Base-by-base conservation (phyloP, 331 rosid genomes). In the Quercus lobata region DNA sequence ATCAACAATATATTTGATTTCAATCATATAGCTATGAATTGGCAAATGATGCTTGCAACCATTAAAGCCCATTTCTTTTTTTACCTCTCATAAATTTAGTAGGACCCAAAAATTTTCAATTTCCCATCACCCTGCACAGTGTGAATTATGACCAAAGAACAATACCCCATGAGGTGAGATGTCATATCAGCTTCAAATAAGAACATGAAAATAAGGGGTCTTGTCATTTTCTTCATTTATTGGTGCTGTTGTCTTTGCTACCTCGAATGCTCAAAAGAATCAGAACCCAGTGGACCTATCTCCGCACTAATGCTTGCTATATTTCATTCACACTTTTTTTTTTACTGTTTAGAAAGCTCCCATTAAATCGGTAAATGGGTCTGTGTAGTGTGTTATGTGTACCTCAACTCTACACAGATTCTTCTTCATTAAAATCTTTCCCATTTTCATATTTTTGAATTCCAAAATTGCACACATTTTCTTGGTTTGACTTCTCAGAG, bases 161-260 rank as follows among this genome's bases (percentile, higher is more conserved):
- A 78, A 29, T 49, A 22, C 77, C 84, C 84, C 76, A 76, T 76
- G 88, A 71, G 81, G 77, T 79, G 90, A 86, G 85, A 80, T 78
- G 93, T 89, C 93, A 85, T 83, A 71, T 91, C 88, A 84, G 83
- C 73, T 79, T 79, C 88, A 69, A 77, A 71, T 83, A 82, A 80
- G 79, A 84, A 79, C 86, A 85, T 30, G 80, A 77, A 75, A 70
- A 70, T 75, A 73, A 76, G 78, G 83, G 77, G 91, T 91, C 85
- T 79, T 85, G 97, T 90, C 92, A 81, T 79, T 84, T 69, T 87
- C 84, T 80, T 74, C 82, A 85, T 86, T 89, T 72, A 90, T 73
- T 84, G 75, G 78, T 35, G 78, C 75, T 69, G 61, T 69, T 83
- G 69, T 78, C 56, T 76, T 34, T 19, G 65, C 56, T 76, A 62